Evolutionary conservation across 768 basidiomycete genomes (phyloP).

Genomic region (Sporobolomyces roseus): DNA sequence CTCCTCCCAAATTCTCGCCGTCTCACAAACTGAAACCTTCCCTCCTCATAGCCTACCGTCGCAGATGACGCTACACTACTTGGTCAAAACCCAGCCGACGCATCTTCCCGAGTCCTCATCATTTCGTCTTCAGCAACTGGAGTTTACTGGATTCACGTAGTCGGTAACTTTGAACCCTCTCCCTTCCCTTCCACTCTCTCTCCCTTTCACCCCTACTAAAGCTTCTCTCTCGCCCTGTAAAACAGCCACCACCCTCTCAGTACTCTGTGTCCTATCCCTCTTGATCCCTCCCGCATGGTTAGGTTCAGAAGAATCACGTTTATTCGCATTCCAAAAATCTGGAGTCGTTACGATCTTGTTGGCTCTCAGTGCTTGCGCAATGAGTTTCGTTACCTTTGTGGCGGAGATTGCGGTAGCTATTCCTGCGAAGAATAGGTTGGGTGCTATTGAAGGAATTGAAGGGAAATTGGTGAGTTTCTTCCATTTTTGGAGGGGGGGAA

Average conservation of each 20-base stretch:
- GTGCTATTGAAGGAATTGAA: slow-evolving; percentile 12
- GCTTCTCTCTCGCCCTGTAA: background rate
- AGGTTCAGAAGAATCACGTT: slow-evolving; percentile 21
- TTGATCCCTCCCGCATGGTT: slow-evolving; percentile 31
- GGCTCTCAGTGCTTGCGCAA: slow-evolving; percentile 8
- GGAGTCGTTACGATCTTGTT: slow-evolving; percentile 38
- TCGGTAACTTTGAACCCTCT: slow-evolving; percentile 12
- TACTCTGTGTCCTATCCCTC: slow-evolving; percentile 29
- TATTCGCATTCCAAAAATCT: slow-evolving; percentile 38
- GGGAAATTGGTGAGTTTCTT: slow-evolving; percentile 16
- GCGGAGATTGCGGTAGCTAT: slow-evolving; percentile 31
- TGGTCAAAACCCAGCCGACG: slow-evolving; percentile 9
- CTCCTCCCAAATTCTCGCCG: background rate
- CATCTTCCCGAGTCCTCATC: slow-evolving; percentile 2
- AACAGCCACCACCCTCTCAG: slow-evolving; percentile 26
- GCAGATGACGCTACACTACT: slow-evolving; percentile 24
- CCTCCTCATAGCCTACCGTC: slow-evolving; percentile 9
- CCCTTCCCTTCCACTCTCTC: background rate
- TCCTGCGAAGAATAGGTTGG: slow-evolving; percentile 25
- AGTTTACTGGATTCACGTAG: slow-evolving; percentile 35
- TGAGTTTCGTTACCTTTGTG: slow-evolving; percentile 30
- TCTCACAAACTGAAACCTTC: background rate
- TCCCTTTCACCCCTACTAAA: background rate
- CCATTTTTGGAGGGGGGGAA: background rate
- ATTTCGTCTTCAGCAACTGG: slow-evolving; percentile 16